phyloP scores from a whole-genome alignment of 2,329 filamentous ascomycete genomes.

The Erysiphe pisi region DNA sequence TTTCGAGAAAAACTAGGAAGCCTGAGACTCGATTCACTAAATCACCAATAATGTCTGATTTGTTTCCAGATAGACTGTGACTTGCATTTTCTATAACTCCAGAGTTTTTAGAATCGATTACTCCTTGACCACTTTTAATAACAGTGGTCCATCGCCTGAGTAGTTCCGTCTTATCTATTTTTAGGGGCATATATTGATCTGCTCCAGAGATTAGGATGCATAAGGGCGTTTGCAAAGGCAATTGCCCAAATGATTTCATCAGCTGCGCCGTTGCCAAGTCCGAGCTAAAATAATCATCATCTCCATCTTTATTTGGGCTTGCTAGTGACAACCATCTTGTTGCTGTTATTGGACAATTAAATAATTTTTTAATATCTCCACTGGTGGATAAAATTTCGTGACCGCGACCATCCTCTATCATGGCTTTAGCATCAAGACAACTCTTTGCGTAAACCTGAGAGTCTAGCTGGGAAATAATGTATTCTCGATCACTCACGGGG shows the following conservation, averaged over 20 bases:
- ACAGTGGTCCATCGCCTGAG: slow-evolving; percentile 43
- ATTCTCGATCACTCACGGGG: slow-evolving; percentile 53
- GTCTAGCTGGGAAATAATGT: slow-evolving; percentile 39
- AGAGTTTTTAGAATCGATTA: slow-evolving; percentile 42
- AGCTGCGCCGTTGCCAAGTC: slow-evolving; percentile 48
- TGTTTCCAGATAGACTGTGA: slow-evolving; percentile 44
- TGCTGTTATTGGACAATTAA: slow-evolving; percentile 44
- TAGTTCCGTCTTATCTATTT: slow-evolving; percentile 42
- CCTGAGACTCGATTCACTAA: slow-evolving; percentile 43
- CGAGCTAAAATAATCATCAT: slow-evolving; percentile 59
- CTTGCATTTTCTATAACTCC: slow-evolving; percentile 43
- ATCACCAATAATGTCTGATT: slow-evolving; percentile 41
- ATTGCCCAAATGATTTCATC: slow-evolving; percentile 46
- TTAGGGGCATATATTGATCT: slow-evolving; percentile 44
- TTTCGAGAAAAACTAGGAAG: slow-evolving; percentile 39
- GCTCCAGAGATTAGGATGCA: slow-evolving; percentile 43
- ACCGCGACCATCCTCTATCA: slow-evolving; percentile 40
- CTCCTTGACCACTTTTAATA: slow-evolving; percentile 40
- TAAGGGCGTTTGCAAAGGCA: slow-evolving; percentile 40
- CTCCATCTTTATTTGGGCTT: slow-evolving; percentile 45
- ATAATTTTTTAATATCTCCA: slow-evolving; percentile 32
- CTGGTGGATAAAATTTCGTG: slow-evolving; percentile 41
- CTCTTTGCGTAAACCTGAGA: slow-evolving; percentile 36
- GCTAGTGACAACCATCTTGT: slow-evolving; percentile 49
- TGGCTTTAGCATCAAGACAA: slow-evolving; percentile 38